Evolutionary conservation across 805 yeast genomes (phyloP).

Genomic region (Myxozyma vanderwaltii): DNA sequence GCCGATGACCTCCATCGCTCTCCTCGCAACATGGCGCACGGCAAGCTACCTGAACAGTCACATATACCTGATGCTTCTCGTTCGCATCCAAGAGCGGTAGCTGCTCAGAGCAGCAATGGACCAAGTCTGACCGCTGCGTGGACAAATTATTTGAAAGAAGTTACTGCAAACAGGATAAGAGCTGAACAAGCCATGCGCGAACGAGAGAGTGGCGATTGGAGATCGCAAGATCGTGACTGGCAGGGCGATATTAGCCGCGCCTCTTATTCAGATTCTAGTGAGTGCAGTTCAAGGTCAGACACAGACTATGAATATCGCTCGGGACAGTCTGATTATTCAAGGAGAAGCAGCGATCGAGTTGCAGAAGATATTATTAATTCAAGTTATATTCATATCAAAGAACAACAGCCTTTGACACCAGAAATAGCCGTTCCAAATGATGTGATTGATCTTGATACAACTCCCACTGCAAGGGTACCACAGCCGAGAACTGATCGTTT

Average conservation of each 20-base stretch:
- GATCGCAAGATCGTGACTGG: neutral
- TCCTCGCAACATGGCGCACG: too few relatives aligned
- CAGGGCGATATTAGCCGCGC: neutral
- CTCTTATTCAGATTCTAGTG: neutral
- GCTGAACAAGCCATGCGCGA: slow-evolving; percentile 15
- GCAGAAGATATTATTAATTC: neutral
- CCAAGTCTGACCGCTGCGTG: slow-evolving; percentile 25
- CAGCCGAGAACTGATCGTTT: too few relatives aligned
- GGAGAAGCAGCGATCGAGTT: too few relatives aligned
- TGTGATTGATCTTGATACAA: neutral
- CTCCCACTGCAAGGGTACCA: neutral
- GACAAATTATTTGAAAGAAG: slow-evolving; percentile 27
- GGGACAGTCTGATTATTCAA: neutral
- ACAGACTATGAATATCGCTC: neutral
- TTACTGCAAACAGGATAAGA: slow-evolving; percentile 23
- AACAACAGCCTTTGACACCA: neutral
- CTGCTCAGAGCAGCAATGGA: too few relatives aligned
- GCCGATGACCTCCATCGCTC: too few relatives aligned
- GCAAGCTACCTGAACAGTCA: too few relatives aligned
- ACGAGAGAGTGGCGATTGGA: neutral
- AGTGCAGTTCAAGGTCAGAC: too few relatives aligned
- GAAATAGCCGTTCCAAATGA: neutral
- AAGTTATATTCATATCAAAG: neutral
- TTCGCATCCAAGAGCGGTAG: too few relatives aligned
- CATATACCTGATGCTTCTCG: too few relatives aligned